Evolutionary conservation across 1,284 basidiomycete genomes (phyloP).

Genomic region (Irpex sp.): DNA sequence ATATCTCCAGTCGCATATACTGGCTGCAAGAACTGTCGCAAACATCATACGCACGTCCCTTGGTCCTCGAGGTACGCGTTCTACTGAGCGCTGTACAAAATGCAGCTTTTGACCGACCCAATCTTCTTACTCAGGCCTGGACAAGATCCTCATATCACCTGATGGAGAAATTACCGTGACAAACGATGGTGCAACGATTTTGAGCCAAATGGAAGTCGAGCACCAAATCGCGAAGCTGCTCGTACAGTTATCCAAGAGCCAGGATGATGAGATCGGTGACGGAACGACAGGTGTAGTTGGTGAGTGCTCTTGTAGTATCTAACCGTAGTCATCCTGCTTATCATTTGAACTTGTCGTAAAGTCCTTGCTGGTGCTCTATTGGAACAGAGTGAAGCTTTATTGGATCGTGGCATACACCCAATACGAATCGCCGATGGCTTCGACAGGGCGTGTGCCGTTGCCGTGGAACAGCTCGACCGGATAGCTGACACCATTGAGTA

Average conservation of each 20-base stretch:
- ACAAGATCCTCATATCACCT: conserved; percentile 98
- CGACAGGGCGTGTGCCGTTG: conserved; percentile 89
- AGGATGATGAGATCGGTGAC: conserved; percentile 99
- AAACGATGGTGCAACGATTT: conserved; percentile 96
- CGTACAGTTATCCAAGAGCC: conserved; percentile 94
- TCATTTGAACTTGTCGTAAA: conserved; percentile 27
- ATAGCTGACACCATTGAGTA: conserved; percentile 93
- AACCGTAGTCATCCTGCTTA: neutral
- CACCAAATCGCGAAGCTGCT: conserved; percentile 98
- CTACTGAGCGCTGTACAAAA: neutral
- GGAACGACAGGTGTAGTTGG: conserved; percentile 99
- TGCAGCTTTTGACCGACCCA: neutral
- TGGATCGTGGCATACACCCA: conserved; percentile 97
- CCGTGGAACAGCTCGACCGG: conserved; percentile 85
- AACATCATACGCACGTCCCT: conserved; percentile 96
- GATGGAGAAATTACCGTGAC: conserved; percentile 99
- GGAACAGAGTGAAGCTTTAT: conserved; percentile 85
- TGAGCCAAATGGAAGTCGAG: conserved; percentile 97
- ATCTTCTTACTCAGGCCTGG: conserved; percentile 61
- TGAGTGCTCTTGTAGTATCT: conserved; percentile 42
- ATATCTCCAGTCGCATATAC: conserved; percentile 78
- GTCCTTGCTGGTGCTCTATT: conserved; percentile 96
- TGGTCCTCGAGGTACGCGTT: conserved; percentile 78
- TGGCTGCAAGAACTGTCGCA: conserved; percentile 89
- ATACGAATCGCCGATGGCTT: conserved; percentile 99